A percentile compares a stretch with the other conserved stretches of the same genome.
Evolutionary conservation across 2,329 filamentous ascomycete species (phyloP).

Genomic region (Neopestalotiopsis rosae): DNA sequence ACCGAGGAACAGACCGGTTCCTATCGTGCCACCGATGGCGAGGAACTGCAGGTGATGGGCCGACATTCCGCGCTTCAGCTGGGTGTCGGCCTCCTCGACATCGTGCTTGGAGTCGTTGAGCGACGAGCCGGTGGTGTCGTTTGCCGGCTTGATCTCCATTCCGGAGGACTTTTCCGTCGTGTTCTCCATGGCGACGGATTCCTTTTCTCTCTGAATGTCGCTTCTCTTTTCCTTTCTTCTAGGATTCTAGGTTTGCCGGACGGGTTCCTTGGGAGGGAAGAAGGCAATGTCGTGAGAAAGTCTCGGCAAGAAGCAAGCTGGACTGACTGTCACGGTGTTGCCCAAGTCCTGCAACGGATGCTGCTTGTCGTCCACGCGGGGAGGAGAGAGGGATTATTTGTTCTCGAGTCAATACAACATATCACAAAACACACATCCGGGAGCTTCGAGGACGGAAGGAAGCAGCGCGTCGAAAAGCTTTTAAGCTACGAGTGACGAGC

Average conservation of each 20-base stretch:
- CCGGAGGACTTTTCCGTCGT: constrained; percentile 12
- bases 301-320: background rate
- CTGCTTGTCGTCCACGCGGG: background rate
- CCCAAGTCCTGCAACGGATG: background rate
- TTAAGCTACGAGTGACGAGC: background rate
- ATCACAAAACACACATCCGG: background rate
- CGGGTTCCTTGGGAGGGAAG: background rate
- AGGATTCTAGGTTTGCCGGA: background rate
- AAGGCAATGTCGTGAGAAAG: background rate
- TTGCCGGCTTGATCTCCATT: constrained; percentile 13
- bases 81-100: constrained; percentile 34
- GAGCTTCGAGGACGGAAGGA: background rate
- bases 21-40: constrained; percentile 64
- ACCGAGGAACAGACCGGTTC: constrained; percentile 75
- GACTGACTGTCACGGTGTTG: background rate
- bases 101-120: constrained; percentile 28
- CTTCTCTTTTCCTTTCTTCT: background rate
- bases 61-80: constrained; percentile 38
- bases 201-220: background rate
- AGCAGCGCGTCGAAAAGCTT: background rate
- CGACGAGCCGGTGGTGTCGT: constrained; percentile 1
- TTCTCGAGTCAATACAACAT: background rate
- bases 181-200: background rate
- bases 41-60: constrained; percentile 42
- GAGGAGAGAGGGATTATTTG: background rate